Evolutionary conservation across 2,329 filamentous ascomycete species (phyloP).

Genomic region (Cladosporium sp.): DNA sequence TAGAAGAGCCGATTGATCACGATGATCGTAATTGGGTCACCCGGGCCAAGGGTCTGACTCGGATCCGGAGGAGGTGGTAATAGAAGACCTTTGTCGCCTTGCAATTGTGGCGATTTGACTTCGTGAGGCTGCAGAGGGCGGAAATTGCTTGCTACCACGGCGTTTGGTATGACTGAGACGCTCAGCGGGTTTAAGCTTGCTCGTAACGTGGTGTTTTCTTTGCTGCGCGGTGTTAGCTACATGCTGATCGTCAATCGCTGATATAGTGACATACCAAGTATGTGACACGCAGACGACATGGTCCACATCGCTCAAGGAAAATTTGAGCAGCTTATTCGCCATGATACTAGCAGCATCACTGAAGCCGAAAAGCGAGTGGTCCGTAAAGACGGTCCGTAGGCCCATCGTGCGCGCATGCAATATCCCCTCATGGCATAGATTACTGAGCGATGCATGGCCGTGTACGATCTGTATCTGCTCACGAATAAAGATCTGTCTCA

Average conservation of each 20-base stretch:
- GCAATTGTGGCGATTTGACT: constrained; percentile 24
- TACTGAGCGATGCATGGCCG: constrained; percentile 92
- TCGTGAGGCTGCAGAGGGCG: constrained; percentile 61
- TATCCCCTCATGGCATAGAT: constrained; percentile 90
- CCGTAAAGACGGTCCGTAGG: constrained; percentile 90
- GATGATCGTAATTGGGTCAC: constrained; percentile 91
- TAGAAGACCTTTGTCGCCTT: constrained; percentile 34
- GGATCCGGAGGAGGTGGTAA: constrained; percentile 52
- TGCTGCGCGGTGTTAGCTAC: constrained; percentile 57
- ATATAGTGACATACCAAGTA: constrained; percentile 68
- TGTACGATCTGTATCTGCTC: constrained; percentile 97
- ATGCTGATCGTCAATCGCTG: background rate
- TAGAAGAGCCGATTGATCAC: constrained; percentile 97
- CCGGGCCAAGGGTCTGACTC: constrained; percentile 70
- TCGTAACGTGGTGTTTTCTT: constrained; percentile 94
- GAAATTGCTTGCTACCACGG: constrained; percentile 95
- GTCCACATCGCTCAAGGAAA: constrained; percentile 92
- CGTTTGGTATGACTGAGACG: constrained; percentile 97
- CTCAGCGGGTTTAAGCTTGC: constrained; percentile 93
- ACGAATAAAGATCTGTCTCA: constrained; percentile 91
- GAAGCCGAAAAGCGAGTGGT: constrained; percentile 96
- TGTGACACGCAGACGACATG: constrained; percentile 98
- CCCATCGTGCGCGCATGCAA: constrained; percentile 96
- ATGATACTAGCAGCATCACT: constrained; percentile 94
- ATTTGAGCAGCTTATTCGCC: constrained; percentile 96